phyloP scores from a whole-genome alignment of 2,329 filamentous ascomycete species.

The Cadophora sp. region DNA sequence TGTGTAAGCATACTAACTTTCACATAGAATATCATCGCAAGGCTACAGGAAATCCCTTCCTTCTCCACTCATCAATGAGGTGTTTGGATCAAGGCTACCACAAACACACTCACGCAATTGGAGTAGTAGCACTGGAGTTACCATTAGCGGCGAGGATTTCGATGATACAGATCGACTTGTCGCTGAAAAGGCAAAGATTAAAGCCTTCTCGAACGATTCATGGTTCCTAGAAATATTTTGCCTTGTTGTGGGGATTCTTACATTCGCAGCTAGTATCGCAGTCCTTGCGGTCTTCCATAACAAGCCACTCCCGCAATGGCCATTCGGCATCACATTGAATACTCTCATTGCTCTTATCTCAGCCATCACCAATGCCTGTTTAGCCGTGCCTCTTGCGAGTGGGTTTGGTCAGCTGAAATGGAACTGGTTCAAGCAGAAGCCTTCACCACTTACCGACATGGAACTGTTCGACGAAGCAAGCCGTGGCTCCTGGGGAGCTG shows the following conservation, averaged over 20 bases:
- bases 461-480: slow-evolving; percentile 21
- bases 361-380: slow-evolving; percentile 13
- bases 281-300: slow-evolving; percentile 15
- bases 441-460: slow-evolving; percentile 17
- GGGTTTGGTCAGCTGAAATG: slow-evolving; percentile 18
- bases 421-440: slow-evolving; percentile 19
- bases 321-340: slow-evolving; percentile 20
- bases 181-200: not conserved
- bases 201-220: not conserved
- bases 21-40: not conserved
- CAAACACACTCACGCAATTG: slow-evolving; percentile 1
- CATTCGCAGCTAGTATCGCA: slow-evolving; percentile 11
- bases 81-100: not conserved
- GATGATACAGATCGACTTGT: slow-evolving; percentile 9
- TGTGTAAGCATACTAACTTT: not conserved
- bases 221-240: slow-evolving; percentile 21
- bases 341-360: slow-evolving; percentile 21
- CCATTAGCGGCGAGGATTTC: not conserved
- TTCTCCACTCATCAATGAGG: slow-evolving; percentile 1
- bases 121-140: slow-evolving; percentile 3
- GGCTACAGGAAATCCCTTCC: slow-evolving; percentile 1
- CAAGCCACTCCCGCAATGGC: slow-evolving; percentile 18
- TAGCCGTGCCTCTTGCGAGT: slow-evolving; percentile 19
- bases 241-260: slow-evolving; percentile 4
- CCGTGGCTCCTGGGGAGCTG: slow-evolving; percentile 15